These are phyloP conservation scores for Teratosphaeriaceae sp. DNA, from an alignment of 2,329 filamentous ascomycete genomes.

Conservation along the genomic window DNA sequence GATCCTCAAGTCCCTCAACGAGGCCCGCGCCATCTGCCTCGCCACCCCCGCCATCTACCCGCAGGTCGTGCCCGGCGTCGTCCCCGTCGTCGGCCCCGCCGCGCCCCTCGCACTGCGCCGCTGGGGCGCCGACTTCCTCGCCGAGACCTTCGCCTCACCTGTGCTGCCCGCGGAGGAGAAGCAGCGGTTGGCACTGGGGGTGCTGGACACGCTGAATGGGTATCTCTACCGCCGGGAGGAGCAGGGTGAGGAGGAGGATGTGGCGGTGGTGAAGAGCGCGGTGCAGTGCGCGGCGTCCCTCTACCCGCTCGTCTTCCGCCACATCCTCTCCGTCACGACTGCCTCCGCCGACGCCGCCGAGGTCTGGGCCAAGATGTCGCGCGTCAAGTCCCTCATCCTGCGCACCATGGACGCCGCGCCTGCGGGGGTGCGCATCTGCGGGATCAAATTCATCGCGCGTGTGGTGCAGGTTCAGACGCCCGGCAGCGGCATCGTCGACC, in stretches of 20 bases:
- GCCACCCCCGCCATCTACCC: slow-evolving; percentile 82
- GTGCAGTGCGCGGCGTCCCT: slow-evolving; percentile 87
- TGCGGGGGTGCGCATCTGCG: slow-evolving; percentile 78
- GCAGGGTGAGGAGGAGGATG: slow-evolving; percentile 55
- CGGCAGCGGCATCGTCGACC: slow-evolving; percentile 72
- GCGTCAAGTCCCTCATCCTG: slow-evolving; percentile 84
- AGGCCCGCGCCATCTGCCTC: slow-evolving; percentile 83
- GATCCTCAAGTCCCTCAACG: slow-evolving; percentile 80
- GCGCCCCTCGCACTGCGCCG: slow-evolving; percentile 74
- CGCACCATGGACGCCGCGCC: slow-evolving; percentile 77
- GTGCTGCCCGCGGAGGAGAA: slow-evolving; percentile 70
- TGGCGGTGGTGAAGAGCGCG: slow-evolving; percentile 73
- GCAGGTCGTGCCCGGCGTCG: slow-evolving; percentile 82
- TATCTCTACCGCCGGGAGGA: slow-evolving; percentile 48
- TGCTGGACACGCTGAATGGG: slow-evolving; percentile 64
- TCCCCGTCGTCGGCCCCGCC: slow-evolving; percentile 78
- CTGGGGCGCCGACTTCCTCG: slow-evolving; percentile 95
- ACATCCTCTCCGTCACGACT: slow-evolving; percentile 88
- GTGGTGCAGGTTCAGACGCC: slow-evolving; percentile 88
- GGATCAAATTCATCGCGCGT: slow-evolving; percentile 93
- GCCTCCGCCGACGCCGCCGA: slow-evolving; percentile 62
- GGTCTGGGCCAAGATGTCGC: slow-evolving; percentile 80
- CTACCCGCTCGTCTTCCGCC: slow-evolving; percentile 84
- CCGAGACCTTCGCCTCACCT: slow-evolving; percentile 94
- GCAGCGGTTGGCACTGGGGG: slow-evolving; percentile 60